phyloP scores from a whole-genome alignment of 163 green algal genomes.

The Scenedesmus sp. region DNA sequence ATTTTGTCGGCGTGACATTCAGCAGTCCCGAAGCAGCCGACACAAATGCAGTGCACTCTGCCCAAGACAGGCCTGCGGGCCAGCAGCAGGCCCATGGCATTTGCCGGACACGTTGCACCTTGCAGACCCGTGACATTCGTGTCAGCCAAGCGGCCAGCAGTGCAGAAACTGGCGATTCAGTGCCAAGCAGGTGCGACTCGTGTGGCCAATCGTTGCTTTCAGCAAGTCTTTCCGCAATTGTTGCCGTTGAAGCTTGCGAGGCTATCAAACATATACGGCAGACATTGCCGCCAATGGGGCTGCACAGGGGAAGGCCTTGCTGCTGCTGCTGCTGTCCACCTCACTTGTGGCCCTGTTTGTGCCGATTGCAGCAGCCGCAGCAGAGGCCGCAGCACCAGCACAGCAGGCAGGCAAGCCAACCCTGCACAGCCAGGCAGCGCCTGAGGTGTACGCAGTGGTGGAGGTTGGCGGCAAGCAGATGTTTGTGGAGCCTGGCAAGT shows the following conservation, averaged over 20 bases:
- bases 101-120: neutral
- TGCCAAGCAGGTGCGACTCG: slow-evolving; percentile 53
- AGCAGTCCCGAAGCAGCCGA: neutral
- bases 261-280: neutral
- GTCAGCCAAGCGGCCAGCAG: slow-evolving; percentile 27
- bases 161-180: slow-evolving; percentile 30
- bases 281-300: neutral
- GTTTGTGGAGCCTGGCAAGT: slow-evolving; percentile 94
- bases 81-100: slow-evolving; percentile 47
- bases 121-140: slow-evolving; percentile 16
- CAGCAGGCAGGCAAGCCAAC: slow-evolving; percentile 17
- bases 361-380: slow-evolving; percentile 40
- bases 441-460: slow-evolving; percentile 78
- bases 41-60: slow-evolving; percentile 32
- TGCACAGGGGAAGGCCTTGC: neutral
- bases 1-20: neutral
- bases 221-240: neutral
- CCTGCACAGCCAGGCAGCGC: slow-evolving; percentile 51
- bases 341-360: slow-evolving; percentile 28
- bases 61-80: slow-evolving; percentile 40
- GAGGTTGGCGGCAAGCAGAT: slow-evolving; percentile 93
- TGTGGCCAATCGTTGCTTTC: slow-evolving; percentile 6
- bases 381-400: neutral
- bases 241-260: too few relatives aligned
- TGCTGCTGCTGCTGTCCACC: slow-evolving; percentile 20